Base-by-base conservation (phyloP, 371 early-diverging fungal genomes). In the Phascolomyces articulosus region DNA sequence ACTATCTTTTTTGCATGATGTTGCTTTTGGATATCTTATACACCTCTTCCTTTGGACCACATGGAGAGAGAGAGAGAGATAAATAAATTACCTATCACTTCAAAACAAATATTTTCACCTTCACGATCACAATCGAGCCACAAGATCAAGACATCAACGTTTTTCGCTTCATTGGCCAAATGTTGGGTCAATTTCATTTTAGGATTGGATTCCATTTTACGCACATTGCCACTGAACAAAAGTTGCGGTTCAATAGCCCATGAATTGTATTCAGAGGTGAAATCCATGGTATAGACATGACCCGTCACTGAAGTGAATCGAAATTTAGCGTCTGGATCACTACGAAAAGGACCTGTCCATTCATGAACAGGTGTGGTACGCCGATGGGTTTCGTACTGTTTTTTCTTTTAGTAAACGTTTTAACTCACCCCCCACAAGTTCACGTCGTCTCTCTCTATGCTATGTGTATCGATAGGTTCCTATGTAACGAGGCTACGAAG, bases 51-150 rank as follows among this genome's bases (percentile, higher is more conserved):
- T 31, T 9, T 6, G 6, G 11, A 34, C 34, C 34, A 11, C 2
- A 11, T 34, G 11, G 34, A 2, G 11, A 31, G 9, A 31, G 9
- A 31, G 9, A 31, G 11, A 34, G 2, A 11, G 11, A 6, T 34
- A n/a, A n/a, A n/a, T n/a, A n/a, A n/a, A 34, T 34, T 51, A 51
- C 77, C 75, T 27, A 78, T 77, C 27, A 91, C 89, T 64, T 91
- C 88, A 60, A 71, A 75, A 34, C 87, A 91, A 58, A 92, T 92
- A 63, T 91, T 87, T 66, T 92, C 92, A 10, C 92, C 92, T 72
- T 92, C 92, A 58, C 92, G 68, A 68, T 92, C 92, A 62, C 90
- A 89, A 73, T 92, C 92, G 34, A 91, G 78, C 91, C 91, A 91
- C 10, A 91, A 75, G 24, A 91, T 76, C 7, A 91, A 67, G 58